Evolutionary conservation across 345 rosid genomes (phyloP).

Genomic region (Trapa bicornis): DNA sequence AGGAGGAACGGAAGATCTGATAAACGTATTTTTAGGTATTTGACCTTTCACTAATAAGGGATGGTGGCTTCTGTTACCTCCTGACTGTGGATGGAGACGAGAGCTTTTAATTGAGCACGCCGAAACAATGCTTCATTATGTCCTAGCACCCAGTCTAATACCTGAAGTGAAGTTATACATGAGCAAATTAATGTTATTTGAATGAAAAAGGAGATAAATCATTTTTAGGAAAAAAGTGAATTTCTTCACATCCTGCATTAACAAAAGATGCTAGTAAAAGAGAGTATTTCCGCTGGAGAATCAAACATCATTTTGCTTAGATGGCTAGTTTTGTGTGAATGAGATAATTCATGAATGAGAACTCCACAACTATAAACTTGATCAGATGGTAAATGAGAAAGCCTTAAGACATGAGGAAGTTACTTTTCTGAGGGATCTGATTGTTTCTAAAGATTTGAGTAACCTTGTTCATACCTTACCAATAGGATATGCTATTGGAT

Average conservation of each 20-base stretch:
- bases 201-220: not conserved
- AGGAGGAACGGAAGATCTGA: not conserved
- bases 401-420: not conserved
- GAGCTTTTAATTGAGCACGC: conserved; percentile 91
- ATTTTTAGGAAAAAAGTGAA: too few relatives aligned
- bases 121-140: conserved; percentile 83
- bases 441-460: not conserved
- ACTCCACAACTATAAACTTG: too few relatives aligned
- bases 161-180: conserved; percentile 24
- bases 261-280: too few relatives aligned
- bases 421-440: not conserved
- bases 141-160: conserved; percentile 75
- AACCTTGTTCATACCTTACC: conserved; percentile 48
- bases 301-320: too few relatives aligned
- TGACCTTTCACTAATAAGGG: not conserved
- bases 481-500: conserved; percentile 81
- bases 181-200: not conserved
- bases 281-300: too few relatives aligned
- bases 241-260: too few relatives aligned
- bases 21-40: not conserved
- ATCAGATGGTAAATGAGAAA: not conserved
- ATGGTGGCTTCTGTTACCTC: conserved; percentile 7
- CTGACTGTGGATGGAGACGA: conserved; percentile 52
- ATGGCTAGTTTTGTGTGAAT: too few relatives aligned
- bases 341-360: too few relatives aligned